Percentiles rank a stretch among this genome's conserved stretches.
phyloP scores from a whole-genome alignment of 192 early-diverging fungal genomes.

The Mortierella hygrophila region DNA sequence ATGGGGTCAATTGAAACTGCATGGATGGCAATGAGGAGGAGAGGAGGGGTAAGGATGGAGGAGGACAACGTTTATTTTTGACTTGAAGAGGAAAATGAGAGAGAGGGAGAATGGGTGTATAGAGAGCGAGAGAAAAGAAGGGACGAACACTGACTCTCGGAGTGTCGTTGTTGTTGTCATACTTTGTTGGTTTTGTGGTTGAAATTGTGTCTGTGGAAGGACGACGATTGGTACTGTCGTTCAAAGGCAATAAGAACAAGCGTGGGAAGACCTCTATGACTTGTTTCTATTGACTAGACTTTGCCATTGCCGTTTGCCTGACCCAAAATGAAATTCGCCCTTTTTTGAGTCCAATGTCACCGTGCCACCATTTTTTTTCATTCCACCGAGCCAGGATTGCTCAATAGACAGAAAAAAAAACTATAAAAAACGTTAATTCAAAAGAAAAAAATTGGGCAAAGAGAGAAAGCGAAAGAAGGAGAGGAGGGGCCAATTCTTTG shows the following conservation, averaged over 20 bases:
- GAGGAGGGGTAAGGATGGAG: no score
- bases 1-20: no score
- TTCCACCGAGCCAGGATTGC: conserved; percentile 41
- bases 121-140: neutral
- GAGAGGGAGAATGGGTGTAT: no score
- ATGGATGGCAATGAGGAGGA: no score
- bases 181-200: neutral
- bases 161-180: neutral
- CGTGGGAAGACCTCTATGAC: neutral
- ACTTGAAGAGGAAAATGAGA: no score
- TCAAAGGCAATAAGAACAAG: neutral
- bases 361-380: conserved; percentile 34
- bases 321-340: neutral
- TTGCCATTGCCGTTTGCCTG: neutral
- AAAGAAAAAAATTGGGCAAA: neutral
- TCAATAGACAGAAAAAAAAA: conserved; percentile 21
- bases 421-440: conserved; percentile 2
- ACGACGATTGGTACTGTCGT: neutral
- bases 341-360: conserved; percentile 13
- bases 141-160: neutral
- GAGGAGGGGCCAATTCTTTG: neutral
- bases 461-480: neutral
- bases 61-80: no score
- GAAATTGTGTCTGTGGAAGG: neutral
- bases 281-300: neutral